Conservation (phyloP, 164 flowering plant genomes). For the Macadamia integrifolia region DNA sequence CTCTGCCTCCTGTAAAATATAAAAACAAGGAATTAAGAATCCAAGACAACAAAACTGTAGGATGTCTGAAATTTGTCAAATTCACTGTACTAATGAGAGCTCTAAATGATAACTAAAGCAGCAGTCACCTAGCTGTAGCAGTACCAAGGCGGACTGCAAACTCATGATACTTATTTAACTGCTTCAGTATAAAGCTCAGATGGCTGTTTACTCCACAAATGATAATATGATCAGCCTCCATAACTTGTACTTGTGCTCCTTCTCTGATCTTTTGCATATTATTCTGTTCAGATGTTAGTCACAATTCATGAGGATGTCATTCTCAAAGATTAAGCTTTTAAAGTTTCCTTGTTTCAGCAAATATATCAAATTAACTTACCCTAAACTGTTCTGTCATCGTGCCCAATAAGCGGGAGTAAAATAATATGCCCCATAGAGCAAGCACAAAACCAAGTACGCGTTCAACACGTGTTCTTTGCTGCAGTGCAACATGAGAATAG, state of each 20-base stretch:
- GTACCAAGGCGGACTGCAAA: slow-evolving; percentile 89
- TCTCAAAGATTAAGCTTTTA: neutral
- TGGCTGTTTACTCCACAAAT: slow-evolving; percentile 93
- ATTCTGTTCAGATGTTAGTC: slow-evolving; percentile 40
- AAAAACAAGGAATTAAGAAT: slow-evolving; percentile 6
- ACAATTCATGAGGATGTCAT: slow-evolving; percentile 10
- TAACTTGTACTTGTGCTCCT: slow-evolving; percentile 90
- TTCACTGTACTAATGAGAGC: neutral
- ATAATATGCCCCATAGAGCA: slow-evolving; percentile 93
- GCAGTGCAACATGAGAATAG: slow-evolving; percentile 25
- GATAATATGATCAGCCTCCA: slow-evolving; percentile 89
- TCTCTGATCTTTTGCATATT: slow-evolving; percentile 93
- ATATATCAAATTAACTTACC: slow-evolving; percentile 33
- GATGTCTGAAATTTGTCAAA: neutral
- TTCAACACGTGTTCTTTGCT: slow-evolving; percentile 89
- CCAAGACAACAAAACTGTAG: slow-evolving; percentile 3
- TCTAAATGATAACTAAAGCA: neutral
- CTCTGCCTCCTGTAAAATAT: slow-evolving; percentile 70
- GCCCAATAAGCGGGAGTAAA: slow-evolving; percentile 89
- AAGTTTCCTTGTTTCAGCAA: neutral
- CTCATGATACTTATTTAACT: slow-evolving; percentile 88
- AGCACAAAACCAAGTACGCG: slow-evolving; percentile 86
- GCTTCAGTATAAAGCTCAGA: slow-evolving; percentile 78
- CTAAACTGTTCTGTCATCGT: slow-evolving; percentile 99
- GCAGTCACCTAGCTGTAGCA: slow-evolving; percentile 86